Conservation (phyloP, 805 yeast genomes). For the Lachancea sp. region DNA sequence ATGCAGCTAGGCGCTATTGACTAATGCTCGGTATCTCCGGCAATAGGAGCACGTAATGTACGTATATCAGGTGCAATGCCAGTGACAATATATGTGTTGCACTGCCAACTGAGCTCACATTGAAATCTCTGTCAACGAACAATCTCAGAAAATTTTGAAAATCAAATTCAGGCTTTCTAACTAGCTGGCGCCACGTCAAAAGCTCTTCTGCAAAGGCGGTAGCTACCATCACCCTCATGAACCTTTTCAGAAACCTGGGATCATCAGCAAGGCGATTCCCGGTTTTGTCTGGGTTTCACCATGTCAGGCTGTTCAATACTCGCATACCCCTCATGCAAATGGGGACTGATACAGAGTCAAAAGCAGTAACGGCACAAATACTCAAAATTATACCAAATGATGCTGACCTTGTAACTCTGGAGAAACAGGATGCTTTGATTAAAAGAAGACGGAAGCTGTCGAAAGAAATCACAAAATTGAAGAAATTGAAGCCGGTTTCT, state of each 20-base stretch:
- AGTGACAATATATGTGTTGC: no score
- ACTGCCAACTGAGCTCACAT: no score
- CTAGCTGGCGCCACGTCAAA: background rate
- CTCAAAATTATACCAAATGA: slow-evolving; percentile 39
- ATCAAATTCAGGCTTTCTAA: no score
- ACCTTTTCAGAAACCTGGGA: slow-evolving; percentile 3
- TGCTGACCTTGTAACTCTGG: slow-evolving; percentile 61
- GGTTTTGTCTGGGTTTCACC: background rate
- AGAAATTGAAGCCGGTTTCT: slow-evolving; percentile 69
- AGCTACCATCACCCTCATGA: background rate
- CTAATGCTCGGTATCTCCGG: no score
- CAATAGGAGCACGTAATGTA: no score
- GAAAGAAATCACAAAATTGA: slow-evolving; percentile 63
- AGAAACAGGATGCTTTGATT: slow-evolving; percentile 66
- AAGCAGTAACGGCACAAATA: slow-evolving; percentile 18
- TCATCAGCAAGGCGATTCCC: slow-evolving; percentile 4
- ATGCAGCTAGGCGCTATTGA: no score
- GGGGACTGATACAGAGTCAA: slow-evolving; percentile 1
- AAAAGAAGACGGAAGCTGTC: slow-evolving; percentile 68
- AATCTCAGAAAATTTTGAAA: no score
- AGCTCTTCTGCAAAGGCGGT: background rate
- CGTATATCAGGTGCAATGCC: no score
- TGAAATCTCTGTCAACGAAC: no score
- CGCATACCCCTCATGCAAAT: background rate
- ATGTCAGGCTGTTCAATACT: background rate